Evolutionary conservation across 2,329 filamentous ascomycete genomes (phyloP).

Genomic region (Chaetothyriales sp.): DNA sequence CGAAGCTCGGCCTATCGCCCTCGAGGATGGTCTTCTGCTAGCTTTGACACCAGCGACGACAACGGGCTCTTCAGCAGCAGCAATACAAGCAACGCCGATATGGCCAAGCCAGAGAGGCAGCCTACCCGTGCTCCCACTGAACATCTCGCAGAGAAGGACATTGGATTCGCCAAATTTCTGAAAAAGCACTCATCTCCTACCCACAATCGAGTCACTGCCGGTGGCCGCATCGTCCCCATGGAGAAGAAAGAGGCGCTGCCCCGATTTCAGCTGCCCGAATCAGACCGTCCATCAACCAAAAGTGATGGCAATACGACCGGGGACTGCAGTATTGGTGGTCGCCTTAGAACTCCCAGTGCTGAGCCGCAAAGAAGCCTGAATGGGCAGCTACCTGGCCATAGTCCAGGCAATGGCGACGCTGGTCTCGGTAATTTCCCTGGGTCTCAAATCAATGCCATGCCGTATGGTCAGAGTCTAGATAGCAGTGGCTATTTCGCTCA

Average conservation of each 20-base stretch:
- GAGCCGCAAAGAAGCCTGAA: neutral
- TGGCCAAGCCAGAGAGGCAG: slow-evolving; percentile 15
- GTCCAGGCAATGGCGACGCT: neutral
- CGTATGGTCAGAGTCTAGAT: neutral
- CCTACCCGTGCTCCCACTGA: slow-evolving; percentile 23
- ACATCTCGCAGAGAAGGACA: slow-evolving; percentile 22
- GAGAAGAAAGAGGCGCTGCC: slow-evolving; percentile 22
- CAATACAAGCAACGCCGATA: neutral
- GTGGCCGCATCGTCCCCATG: slow-evolving; percentile 35
- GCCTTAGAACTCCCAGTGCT: neutral
- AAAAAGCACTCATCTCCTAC: slow-evolving; percentile 34
- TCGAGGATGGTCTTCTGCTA: slow-evolving; percentile 9
- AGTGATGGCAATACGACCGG: neutral
- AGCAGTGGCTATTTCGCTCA: neutral
- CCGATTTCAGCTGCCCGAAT: slow-evolving; percentile 20
- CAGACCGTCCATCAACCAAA: neutral
- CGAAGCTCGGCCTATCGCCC: slow-evolving; percentile 10
- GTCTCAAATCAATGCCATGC: neutral
- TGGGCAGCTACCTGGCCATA: neutral
- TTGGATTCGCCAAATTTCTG: slow-evolving; percentile 32
- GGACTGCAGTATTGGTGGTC: neutral
- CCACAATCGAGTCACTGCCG: slow-evolving; percentile 34
- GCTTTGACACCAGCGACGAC: neutral
- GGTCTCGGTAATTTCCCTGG: neutral
- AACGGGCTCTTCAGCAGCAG: neutral